Evolutionary conservation across 495 filamentous ascomycete genomes (phyloP), one percentile per base, ranked within the genome.

Genomic region (Recurvomyces mirabilis): DNA sequence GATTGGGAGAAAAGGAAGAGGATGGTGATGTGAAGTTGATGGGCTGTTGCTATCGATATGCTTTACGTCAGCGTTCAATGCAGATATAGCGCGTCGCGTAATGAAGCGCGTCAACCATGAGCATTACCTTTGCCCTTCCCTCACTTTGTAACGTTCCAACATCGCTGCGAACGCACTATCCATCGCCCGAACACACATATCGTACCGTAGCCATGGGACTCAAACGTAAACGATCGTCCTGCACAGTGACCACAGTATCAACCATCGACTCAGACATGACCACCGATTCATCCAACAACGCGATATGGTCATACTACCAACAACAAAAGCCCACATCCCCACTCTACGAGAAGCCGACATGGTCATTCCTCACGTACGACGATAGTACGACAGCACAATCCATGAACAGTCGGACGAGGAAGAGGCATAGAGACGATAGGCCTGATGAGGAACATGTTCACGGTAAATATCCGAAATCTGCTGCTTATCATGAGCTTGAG

Each of bases 211-310:
- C 17, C 1, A 65, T 65, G 62, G 53, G 36, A 5, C 50, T 62
- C 49, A 65, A 65, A 54, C 60, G 62, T 47, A 65, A 65, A 43
- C 60, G 62, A 15, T 61, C 62, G 37, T 33, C 33, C 22, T 2
- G 34, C 28, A 46, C 56, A 43, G 32, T 51, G 41, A 59, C 55
- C n/a, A 53, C 60, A 21, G 18, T 38, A 21, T 60, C 58, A 14
- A 47, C 38, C 28, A 55, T 51, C 46, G 25, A 5, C 47, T 13
- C 34, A 43, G 7, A 23, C 45, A 30, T 44, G 39, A 22, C 49
- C 52, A 18, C 52, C 42, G 30, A 37, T 49, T 38, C 47, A 42
- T 18, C 55, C 39, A 30, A 45, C 32, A 29, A 50, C 54, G 28
- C 39, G 15, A 50, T 46, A 14, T 21, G 35, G 1, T 44, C 5